These are phyloP conservation scores for Euphorbia tirucalli DNA, from an alignment of 345 rosid genomes.

Conservation along the genomic window DNA sequence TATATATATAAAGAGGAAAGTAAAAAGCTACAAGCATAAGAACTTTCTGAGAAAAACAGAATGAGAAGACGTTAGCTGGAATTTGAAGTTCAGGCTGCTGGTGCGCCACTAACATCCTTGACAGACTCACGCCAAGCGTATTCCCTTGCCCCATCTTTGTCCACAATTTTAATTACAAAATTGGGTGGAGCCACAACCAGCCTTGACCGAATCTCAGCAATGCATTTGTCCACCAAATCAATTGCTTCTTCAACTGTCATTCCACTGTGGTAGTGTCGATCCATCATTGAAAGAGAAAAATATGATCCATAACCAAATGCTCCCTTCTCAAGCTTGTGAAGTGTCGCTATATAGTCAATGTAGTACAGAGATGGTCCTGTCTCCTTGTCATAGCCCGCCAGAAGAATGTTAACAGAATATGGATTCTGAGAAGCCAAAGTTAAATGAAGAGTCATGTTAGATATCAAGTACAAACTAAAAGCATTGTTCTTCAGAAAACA, in stretches of 20 bases:
- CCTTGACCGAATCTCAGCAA: conserved; percentile 74
- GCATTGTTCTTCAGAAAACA: not conserved
- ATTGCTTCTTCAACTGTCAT: conserved; percentile 79
- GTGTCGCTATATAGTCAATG: conserved; percentile 80
- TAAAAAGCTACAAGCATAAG: too few species aligned
- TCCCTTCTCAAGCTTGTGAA: conserved; percentile 88
- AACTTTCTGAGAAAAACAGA: too few species aligned
- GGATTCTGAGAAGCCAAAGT: conserved; percentile 49
- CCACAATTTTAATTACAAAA: conserved; percentile 86
- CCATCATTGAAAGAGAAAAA: conserved; percentile 82
- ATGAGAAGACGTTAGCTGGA: not conserved
- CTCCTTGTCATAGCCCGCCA: conserved; percentile 90
- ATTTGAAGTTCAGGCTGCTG: not conserved
- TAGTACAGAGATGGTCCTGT: conserved; percentile 83
- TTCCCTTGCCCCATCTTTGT: conserved; percentile 71
- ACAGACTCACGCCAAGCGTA: conserved; percentile 73
- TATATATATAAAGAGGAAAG: too few species aligned
- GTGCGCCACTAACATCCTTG: conserved; percentile 32
- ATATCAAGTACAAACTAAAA: not conserved
- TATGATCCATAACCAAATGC: conserved; percentile 89
- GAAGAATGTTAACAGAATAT: conserved; percentile 68
- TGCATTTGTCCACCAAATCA: conserved; percentile 75
- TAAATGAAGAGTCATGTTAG: too few species aligned
- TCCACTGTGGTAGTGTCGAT: conserved; percentile 74
- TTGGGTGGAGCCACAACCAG: conserved; percentile 87